Base-by-base conservation (phyloP, 2,329 filamentous ascomycete genomes). In the Daldinia sp. region DNA sequence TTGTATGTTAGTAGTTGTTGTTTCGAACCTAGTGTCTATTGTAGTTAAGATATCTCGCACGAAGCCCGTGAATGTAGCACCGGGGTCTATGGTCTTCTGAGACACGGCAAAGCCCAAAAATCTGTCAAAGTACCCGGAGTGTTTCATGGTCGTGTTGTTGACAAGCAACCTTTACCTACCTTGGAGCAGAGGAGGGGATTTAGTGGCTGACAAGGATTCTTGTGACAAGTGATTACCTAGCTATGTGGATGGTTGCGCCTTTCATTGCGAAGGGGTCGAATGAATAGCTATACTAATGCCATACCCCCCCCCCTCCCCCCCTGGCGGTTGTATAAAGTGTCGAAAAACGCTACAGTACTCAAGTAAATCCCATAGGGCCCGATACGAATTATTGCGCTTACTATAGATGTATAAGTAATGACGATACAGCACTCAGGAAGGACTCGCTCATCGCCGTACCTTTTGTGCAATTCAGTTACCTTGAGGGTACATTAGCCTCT, bases 11-110 rank as follows among this genome's bases (percentile, higher is more conserved):
- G 21, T 34, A 19, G 65, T 59, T 10, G 67, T 71, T 35, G 68
- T 67, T 62, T 71, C 68, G 50, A 63, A 71, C 17, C 65, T 65
- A 25, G 68, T 65, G 13, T 66, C 69, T 34, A 58, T 62, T n/a
- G 39, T 58, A 30, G 61, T 64, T 10, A 35, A 15, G 11, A 68
- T 47, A 39, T 66, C 63, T n/a, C 59, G 51, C 13, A 32, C 23
- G 25, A 60, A 60, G 7, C 55, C 59, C 15, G 45, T 63, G 7
- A 47, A 23, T 17, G 59, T 52, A 11, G 55, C 48, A 4, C 63
- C 48, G 6, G 63, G 39, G 25, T 63, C 49, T 11, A 66, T 30
- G 15, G 32, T 50, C 29, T 45, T 43, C 11, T 43, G 29, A 19
- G 49, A 53, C 11, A n/a, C 41, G n/a, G 51, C 57, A 35, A 56